Base-by-base conservation (phyloP, 1,284 basidiomycete genomes). In the Cystobasidiaceae sp. region DNA sequence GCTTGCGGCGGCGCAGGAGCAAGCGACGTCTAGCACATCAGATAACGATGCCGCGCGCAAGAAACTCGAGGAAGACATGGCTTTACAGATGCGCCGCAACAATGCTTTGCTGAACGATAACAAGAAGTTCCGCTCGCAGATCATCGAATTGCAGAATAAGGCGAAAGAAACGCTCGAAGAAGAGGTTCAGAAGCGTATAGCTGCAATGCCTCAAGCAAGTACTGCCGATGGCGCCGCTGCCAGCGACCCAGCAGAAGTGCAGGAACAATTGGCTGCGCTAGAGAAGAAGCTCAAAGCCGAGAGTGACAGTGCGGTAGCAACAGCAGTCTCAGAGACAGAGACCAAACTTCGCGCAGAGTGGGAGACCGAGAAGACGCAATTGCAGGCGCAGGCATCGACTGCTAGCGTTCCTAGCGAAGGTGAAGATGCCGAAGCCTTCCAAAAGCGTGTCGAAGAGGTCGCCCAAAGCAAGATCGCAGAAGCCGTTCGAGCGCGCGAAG, bases 11-110 rank as follows among this genome's bases (percentile, higher is more conserved):
- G 33, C 45, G 4, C 44, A 48, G 28, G 55, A 58, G 23, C 37
- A 58, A 25, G 37, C 46, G 4, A 45, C 9, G 23, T 27, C 49
- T 8, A 19, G 7, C 21, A 43, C 50, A 45, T 54, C 50, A 15
- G 46, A 66, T 23, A 37, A 37, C 1, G 41, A 57, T 13, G 30
- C 39, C 1, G 55, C 44, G 8, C 45, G 46, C 1, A 57, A 66
- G 52, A 66, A 66, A 37, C 34, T 57, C 5, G 54, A 66, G 48
- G 52, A 57, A 32, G 63, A 58, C 13, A 48, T 57, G 37, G 63
- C 63, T 39, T 19, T 66, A 25, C 55, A 48, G 13, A 43, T 34
- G n/a, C 43, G 44, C 7, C 54, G 63, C 33, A 52, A 66, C 21
- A 32, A 23, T 33, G 30, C 30, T 8, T 32, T 66, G 3, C 30